Percentiles rank a stretch among this genome's conserved stretches.
phyloP scores from a whole-genome alignment of 176 grass and related monocot genomes.

The Eragrostis curvula region DNA sequence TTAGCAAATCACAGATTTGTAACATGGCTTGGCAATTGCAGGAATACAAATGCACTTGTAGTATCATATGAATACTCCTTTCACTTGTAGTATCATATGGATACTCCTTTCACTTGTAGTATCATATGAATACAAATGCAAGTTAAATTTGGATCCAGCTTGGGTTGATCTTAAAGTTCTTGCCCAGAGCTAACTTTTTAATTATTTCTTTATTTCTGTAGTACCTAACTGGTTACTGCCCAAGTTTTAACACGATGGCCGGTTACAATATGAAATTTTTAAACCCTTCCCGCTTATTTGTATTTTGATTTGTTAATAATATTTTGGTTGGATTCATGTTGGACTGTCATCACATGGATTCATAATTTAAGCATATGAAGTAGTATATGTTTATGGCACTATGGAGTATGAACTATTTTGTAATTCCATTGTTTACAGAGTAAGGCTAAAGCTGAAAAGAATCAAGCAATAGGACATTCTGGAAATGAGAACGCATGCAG shows the following conservation, averaged over 20 bases:
- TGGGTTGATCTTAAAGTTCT: constrained; percentile 22
- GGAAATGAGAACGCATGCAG: constrained; percentile 77
- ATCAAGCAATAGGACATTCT: constrained; percentile 64
- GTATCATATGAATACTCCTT: background rate
- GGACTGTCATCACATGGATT: constrained; percentile 8
- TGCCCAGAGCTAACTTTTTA: background rate
- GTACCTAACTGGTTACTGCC: background rate
- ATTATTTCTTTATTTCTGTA: background rate
- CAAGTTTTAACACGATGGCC: background rate
- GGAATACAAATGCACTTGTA: background rate
- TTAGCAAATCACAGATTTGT: background rate
- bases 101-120: background rate
- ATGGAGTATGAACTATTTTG: constrained; percentile 32
- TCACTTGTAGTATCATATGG: background rate
- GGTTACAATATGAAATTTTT: background rate
- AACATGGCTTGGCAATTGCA: background rate
- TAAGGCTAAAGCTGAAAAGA: constrained; percentile 90
- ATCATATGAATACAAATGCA: no score
- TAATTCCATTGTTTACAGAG: constrained; percentile 60
- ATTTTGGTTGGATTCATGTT: constrained; percentile 27
- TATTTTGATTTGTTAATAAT: constrained; percentile 23
- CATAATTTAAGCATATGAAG: constrained; percentile 23
- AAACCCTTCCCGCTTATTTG: background rate
- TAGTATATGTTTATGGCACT: constrained; percentile 33
- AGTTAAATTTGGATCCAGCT: constrained; percentile 1